Percentiles rank a stretch among this genome's conserved stretches.
phyloP scores from a whole-genome alignment of 108 stramenopile species.

The Parietichytrium sp. region DNA sequence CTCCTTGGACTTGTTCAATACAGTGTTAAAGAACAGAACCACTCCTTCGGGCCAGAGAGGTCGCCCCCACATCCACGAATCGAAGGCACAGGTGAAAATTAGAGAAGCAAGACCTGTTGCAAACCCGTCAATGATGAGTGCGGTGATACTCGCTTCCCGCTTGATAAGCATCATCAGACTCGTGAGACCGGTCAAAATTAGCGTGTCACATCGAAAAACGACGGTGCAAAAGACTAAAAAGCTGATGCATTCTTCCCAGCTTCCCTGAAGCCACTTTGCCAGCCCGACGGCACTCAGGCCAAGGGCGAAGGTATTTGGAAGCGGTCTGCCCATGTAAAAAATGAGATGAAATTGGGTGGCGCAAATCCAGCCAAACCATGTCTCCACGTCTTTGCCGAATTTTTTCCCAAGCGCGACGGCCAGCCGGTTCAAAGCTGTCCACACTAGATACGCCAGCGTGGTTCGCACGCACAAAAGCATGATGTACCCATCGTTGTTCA shows the following conservation, averaged over 20 bases:
- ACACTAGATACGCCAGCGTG: background rate
- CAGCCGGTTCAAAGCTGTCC: background rate
- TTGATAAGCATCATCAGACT: slow-evolving; percentile 68
- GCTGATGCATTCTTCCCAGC: slow-evolving; percentile 43
- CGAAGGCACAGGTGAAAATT: slow-evolving; percentile 74
- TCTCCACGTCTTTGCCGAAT: background rate
- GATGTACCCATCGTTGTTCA: background rate
- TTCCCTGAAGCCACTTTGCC: slow-evolving; percentile 67
- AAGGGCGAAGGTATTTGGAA: slow-evolving; percentile 94
- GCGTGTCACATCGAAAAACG: slow-evolving; percentile 88
- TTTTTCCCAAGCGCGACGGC: background rate
- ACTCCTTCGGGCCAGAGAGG: slow-evolving; percentile 96
- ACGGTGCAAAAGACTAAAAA: slow-evolving; percentile 74
- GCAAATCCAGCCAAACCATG: slow-evolving; percentile 69
- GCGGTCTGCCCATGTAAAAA: slow-evolving; percentile 87
- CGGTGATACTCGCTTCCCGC: slow-evolving; percentile 61
- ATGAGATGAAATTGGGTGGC: slow-evolving; percentile 88
- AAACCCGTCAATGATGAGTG: slow-evolving; percentile 69
- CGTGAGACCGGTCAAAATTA: slow-evolving; percentile 76
- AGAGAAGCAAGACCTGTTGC: slow-evolving; percentile 64
- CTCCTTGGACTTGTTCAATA: slow-evolving; percentile 84
- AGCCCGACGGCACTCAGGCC: slow-evolving; percentile 66
- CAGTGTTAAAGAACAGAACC: slow-evolving; percentile 91
- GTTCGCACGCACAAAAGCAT: background rate
- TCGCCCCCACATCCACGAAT: slow-evolving; percentile 80